Percentiles rank a stretch among this genome's conserved stretches.
Conservation (phyloP, 2,329 filamentous ascomycete genomes). For the Alternaria incomplexa region DNA sequence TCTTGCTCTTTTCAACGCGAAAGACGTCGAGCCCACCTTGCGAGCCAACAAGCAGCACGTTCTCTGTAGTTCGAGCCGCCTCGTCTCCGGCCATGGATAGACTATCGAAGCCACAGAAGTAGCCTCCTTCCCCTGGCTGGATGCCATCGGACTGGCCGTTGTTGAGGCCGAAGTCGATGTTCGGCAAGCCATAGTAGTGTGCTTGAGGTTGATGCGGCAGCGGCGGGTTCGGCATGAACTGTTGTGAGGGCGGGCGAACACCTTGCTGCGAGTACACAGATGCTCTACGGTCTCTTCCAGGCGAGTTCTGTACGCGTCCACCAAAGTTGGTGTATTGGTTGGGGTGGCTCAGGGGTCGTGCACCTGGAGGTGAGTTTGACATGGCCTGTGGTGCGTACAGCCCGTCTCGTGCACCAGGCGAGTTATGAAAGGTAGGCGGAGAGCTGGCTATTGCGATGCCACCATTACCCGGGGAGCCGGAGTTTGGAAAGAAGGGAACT, state of each 20-base stretch:
- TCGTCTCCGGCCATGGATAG: slow-evolving; percentile 59
- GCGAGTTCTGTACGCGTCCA: slow-evolving; percentile 43
- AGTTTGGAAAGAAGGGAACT: slow-evolving; percentile 51
- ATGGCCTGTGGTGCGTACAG: slow-evolving; percentile 49
- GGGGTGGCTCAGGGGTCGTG: slow-evolving; percentile 54
- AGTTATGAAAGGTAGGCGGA: slow-evolving; percentile 49
- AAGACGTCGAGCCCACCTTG: slow-evolving; percentile 82
- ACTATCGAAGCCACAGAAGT: slow-evolving; percentile 81
- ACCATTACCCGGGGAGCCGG: slow-evolving; percentile 45
- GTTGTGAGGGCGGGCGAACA: slow-evolving; percentile 50
- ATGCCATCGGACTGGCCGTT: slow-evolving; percentile 57
- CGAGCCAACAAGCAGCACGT: slow-evolving; percentile 76
- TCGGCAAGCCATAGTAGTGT: slow-evolving; percentile 77
- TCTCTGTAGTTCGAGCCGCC: slow-evolving; percentile 57
- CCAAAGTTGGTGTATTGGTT: slow-evolving; percentile 54
- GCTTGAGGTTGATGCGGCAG: slow-evolving; percentile 76
- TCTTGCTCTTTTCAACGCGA: slow-evolving; percentile 71
- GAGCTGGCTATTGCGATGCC: slow-evolving; percentile 55
- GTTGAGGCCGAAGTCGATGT: slow-evolving; percentile 68
- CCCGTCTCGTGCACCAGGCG: slow-evolving; percentile 38
- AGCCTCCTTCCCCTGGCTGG: slow-evolving; percentile 71
- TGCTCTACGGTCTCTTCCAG: slow-evolving; percentile 52
- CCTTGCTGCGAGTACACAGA: slow-evolving; percentile 61
- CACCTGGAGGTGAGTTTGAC: slow-evolving; percentile 45
- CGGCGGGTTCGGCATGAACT: slow-evolving; percentile 63